Base-by-base conservation (phyloP, 108 stramenopile species). In the Cylindrotheca fusiformis region DNA sequence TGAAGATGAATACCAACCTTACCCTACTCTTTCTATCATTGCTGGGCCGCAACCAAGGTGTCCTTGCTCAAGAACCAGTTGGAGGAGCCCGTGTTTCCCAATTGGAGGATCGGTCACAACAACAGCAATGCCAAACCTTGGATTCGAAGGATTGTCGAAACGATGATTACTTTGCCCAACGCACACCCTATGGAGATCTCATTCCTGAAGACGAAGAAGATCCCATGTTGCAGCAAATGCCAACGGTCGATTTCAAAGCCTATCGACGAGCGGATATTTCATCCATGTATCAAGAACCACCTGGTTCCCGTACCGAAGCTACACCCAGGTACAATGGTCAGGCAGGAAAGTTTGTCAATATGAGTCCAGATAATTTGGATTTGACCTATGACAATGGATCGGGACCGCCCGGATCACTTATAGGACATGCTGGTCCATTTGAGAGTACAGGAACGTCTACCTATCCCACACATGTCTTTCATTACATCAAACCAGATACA, bases 321-420 rank as follows among this genome's bases (percentile, higher is more conserved):
- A 65, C 19, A 14, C 81, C 81, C 14, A 46, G 20, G 8, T 75
- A 71, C 54, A 33, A 71, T 63, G 82, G 82, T n/a, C 73, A 68
- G 47, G 77, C 77, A 5, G 82, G 75, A 28, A 82, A 82, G 50
- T 78, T 76, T 29, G 54, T 77, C 58, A 83, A 83, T 52, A 61
- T 83, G 67, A 65, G 62, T 36, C 82, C 82, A 19, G 64, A 74
- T 22, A 52, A 52, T 1, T 21, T 77, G 23, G 65, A 53, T 19
- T 52, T 82, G 36, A 29, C 33, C 25, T 66, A 32, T 28, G 65
- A 66, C 8, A 30, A n/a, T 46, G 51, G 44, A 8, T 25, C 47
- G 10, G 59, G 65, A 1, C 45, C 65, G 8, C 44, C 55, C 14
- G 55, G 55, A 28, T 41, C 27, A 23, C 52, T 49, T 23, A 58